Evolutionary conservation across 257 asterid genomes (phyloP).

Genomic region (Nyctanthes arbortristis): DNA sequence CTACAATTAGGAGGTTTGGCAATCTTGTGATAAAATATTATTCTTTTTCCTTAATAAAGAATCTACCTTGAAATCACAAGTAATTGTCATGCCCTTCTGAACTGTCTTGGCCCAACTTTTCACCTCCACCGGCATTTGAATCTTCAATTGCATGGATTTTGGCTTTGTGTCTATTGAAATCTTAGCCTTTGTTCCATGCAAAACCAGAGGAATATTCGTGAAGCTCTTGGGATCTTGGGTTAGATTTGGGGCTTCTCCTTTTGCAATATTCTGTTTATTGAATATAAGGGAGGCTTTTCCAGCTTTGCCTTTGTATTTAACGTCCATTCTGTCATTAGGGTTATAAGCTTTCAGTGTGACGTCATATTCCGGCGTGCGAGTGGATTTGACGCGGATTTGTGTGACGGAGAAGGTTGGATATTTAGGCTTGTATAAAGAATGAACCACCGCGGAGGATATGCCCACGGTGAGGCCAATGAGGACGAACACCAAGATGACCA

Average conservation of each 20-base stretch:
- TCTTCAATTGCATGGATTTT: conserved; percentile 32
- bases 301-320: conserved; percentile 31
- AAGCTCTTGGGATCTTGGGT: conserved; percentile 9
- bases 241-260: conserved; percentile 32
- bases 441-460: conserved; percentile 9
- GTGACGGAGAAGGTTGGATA: conserved; percentile 46
- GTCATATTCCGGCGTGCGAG: conserved; percentile 23
- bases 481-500: conserved; percentile 20
- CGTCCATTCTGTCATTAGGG: conserved; percentile 37
- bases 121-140: conserved; percentile 40
- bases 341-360: conserved; percentile 33
- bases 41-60: conserved; percentile 26
- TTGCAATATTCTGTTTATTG: conserved; percentile 38
- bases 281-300: conserved; percentile 32
- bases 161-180: conserved; percentile 28
- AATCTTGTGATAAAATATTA: conserved; percentile 39
- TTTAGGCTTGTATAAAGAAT: conserved; percentile 41
- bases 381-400: conserved; percentile 22
- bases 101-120: conserved; percentile 41
- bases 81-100: conserved; percentile 25
- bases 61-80: conserved; percentile 54
- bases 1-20: conserved; percentile 34
- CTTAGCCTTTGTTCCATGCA: conserved; percentile 26
- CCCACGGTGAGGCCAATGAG: conserved; percentile 18
- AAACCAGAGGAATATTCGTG: conserved; percentile 16